phyloP scores from a whole-genome alignment of 371 early-diverging fungal genomes.

The Saksenaea vasiformis region DNA sequence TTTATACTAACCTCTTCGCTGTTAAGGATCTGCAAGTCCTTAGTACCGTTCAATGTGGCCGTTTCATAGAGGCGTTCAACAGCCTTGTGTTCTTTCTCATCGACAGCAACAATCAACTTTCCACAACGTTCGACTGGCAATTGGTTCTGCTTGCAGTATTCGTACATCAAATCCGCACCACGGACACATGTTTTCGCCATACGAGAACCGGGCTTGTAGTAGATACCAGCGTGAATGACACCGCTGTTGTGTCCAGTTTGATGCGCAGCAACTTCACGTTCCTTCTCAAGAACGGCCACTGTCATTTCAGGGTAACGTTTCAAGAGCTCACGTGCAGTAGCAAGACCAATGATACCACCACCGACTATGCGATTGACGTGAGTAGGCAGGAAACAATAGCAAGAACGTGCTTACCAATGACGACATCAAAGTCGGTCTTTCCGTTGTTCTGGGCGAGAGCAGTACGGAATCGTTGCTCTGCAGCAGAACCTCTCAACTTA shows the following conservation, averaged over 20 bases:
- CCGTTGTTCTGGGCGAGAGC: slow-evolving; percentile 40
- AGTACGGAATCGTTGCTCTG: slow-evolving; percentile 48
- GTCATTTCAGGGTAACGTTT: slow-evolving; percentile 51
- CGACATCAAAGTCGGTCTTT: slow-evolving; percentile 52
- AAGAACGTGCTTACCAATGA: slow-evolving; percentile 36
- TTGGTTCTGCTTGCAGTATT: slow-evolving; percentile 52
- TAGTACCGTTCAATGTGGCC: slow-evolving; percentile 47
- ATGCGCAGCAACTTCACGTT: slow-evolving; percentile 53
- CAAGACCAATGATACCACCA: slow-evolving; percentile 42
- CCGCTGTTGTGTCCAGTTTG: slow-evolving; percentile 55
- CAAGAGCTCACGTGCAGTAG: slow-evolving; percentile 52
- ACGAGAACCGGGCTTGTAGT: slow-evolving; percentile 50
- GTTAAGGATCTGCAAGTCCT: slow-evolving; percentile 47
- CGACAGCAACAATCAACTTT: slow-evolving; percentile 50
- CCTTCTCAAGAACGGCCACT: slow-evolving; percentile 51
- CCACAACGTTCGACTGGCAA: slow-evolving; percentile 52
- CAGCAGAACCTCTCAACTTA: slow-evolving; percentile 45
- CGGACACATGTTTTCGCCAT: slow-evolving; percentile 54
- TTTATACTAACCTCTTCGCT: slow-evolving; percentile 37
- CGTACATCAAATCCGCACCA: slow-evolving; percentile 52
- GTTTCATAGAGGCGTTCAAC: slow-evolving; percentile 44
- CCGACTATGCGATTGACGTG: slow-evolving; percentile 11
- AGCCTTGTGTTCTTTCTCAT: slow-evolving; percentile 46
- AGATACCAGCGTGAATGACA: slow-evolving; percentile 55
- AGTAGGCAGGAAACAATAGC: neutral